Percentiles rank a stretch among this genome's conserved stretches.
Evolutionary conservation across 2,329 filamentous ascomycete species (phyloP).

Genomic region (Fusarium nematophilum): DNA sequence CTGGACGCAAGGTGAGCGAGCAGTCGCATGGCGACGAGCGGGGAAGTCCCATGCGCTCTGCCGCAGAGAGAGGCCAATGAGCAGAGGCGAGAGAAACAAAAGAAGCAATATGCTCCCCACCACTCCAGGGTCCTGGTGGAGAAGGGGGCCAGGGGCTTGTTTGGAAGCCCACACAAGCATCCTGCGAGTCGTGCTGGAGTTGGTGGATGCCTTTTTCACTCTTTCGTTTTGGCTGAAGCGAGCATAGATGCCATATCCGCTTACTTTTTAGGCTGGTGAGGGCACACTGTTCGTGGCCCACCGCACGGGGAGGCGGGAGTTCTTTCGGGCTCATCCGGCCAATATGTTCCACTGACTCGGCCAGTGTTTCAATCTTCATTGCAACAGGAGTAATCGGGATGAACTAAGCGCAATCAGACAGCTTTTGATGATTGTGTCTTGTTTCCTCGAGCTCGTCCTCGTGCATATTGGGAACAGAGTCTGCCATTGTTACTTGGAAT

Average conservation of each 20-base stretch:
- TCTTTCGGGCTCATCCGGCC: neutral
- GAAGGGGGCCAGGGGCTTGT: slow-evolving; percentile 21
- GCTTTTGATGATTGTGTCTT: neutral
- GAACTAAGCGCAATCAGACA: slow-evolving; percentile 17
- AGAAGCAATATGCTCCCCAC: slow-evolving; percentile 45
- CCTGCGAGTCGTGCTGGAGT: neutral
- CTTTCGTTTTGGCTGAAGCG: too few species aligned
- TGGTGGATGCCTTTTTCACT: neutral
- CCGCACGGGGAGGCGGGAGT: neutral
- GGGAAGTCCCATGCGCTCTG: slow-evolving; percentile 25
- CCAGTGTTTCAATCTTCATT: slow-evolving; percentile 9
- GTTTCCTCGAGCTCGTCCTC: slow-evolving; percentile 13
- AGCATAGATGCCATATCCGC: too few species aligned
- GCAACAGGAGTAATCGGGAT: slow-evolving; percentile 6
- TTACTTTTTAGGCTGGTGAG: too few species aligned
- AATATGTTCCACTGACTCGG: neutral
- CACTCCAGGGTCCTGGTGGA: slow-evolving; percentile 16
- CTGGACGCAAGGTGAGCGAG: slow-evolving; percentile 21
- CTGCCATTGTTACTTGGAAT: neutral
- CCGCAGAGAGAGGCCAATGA: slow-evolving; percentile 35
- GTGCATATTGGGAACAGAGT: neutral
- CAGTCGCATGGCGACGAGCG: slow-evolving; percentile 24
- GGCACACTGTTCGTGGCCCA: neutral
- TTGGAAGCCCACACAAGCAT: slow-evolving; percentile 3
- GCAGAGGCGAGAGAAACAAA: slow-evolving; percentile 31